Base-by-base conservation (phyloP, 2,329 filamentous ascomycete species). In the Cercospora beticola region DNA sequence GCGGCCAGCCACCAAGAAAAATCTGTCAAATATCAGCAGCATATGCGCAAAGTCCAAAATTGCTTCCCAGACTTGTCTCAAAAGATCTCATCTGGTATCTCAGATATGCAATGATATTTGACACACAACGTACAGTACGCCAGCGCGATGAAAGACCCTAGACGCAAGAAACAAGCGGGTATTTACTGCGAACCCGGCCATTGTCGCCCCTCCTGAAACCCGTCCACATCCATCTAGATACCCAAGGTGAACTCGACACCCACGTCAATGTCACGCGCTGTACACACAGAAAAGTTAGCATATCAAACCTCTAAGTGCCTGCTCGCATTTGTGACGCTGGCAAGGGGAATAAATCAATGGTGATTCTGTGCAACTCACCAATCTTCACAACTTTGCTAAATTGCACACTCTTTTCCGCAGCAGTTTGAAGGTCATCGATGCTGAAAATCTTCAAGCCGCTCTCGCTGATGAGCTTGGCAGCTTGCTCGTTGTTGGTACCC, bases 381-480 rank as follows among this genome's bases (percentile, higher is more conserved):
- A 97, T 92, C 90, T 98, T 98, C 78, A 99, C 95, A 75, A 99
- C 92, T 89, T 97, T 98, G 78, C 93, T 97, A 83, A 99, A 94
- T 84, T 99, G 94, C 73, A 99, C 95, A 31, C 94, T 92, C 88
- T 97, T 98, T 88, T 98, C 95, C 73, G 95, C 95, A 52, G 95
- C 95, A 80, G 85, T 95, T 85, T 99, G 95, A 77, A 99, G 88
- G 84, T 99, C 95, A 80, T 98, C 94, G 72, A 99, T 98, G 78
- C 92, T 96, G 88, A 99, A 99, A 84, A 99, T 99, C 90, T 99
- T 99, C 79, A 99, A 89, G 77, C 95, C 94, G 65, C 94, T 96
- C 81, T 99, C 93, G 86, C 95, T 97, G 85, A 99, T 93, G 79
- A 91, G 81, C 80, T 95, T 89, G 83, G 95, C 93, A 71, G 95